These are phyloP conservation scores for Colletotrichum truncatum DNA, from an alignment of 2,329 filamentous ascomycete genomes.

Conservation along the genomic window DNA sequence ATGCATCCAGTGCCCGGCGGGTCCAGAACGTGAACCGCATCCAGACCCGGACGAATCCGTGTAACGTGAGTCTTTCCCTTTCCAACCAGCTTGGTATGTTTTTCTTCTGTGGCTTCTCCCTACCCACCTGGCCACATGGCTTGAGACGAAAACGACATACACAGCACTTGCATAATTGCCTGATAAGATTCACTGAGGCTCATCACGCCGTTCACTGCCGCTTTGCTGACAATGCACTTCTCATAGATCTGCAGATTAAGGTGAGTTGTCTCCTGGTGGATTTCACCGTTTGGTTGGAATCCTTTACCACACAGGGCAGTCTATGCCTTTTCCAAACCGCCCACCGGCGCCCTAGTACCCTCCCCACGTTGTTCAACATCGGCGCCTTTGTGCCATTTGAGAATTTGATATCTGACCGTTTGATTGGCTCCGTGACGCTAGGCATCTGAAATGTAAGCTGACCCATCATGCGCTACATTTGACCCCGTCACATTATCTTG, in stretches of 20 bases:
- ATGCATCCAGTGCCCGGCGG: conserved; percentile 10
- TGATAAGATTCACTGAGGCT: neutral
- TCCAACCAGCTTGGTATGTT: neutral
- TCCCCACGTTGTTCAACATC: neutral
- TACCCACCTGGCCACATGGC: too few relatives aligned
- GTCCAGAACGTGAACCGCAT: conserved; percentile 19
- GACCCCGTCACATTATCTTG: neutral
- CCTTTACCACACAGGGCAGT: too few relatives aligned
- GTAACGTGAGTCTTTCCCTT: conserved; percentile 23
- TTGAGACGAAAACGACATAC: neutral
- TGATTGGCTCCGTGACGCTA: neutral
- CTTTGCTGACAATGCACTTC: conserved; percentile 3
- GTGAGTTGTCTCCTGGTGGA: conserved; percentile 6
- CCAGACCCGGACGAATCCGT: conserved; percentile 21
- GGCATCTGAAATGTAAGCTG: conserved; percentile 24
- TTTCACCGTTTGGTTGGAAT: neutral
- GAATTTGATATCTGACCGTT: neutral
- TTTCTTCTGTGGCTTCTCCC: neutral
- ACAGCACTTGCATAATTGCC: neutral
- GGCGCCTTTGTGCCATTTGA: neutral
- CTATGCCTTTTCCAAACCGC: neutral
- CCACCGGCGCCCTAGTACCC: neutral
- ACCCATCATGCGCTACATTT: neutral
- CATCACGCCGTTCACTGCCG: neutral
- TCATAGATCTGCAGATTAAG: conserved; percentile 22